Percentiles rank a stretch among this genome's conserved stretches.
Conservation (phyloP, 192 early-diverging fungal genomes). For the Gryganskiella cystojenkinii region DNA sequence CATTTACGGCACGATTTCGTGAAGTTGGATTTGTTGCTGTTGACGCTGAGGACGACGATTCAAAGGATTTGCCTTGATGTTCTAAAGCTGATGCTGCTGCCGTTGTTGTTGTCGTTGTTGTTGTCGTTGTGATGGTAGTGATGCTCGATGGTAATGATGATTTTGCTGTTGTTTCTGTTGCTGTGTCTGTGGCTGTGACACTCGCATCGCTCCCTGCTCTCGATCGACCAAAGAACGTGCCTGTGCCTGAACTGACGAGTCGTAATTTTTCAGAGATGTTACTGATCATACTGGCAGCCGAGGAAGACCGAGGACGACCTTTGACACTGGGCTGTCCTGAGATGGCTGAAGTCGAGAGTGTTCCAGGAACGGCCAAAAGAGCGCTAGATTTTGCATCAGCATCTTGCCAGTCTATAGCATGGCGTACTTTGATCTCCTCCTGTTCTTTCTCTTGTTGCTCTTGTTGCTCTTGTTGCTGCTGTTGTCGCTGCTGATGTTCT, state of each 20-base stretch:
- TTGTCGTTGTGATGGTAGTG: too few species aligned
- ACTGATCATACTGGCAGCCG: conserved; percentile 36
- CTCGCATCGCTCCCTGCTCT: conserved; percentile 40
- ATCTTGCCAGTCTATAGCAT: background rate
- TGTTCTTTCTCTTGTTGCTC: background rate
- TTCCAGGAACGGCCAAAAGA: background rate
- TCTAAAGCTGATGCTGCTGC: too few species aligned
- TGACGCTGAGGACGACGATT: too few species aligned
- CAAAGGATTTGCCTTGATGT: too few species aligned
- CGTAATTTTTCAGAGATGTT: conserved; percentile 40
- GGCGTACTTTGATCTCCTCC: background rate
- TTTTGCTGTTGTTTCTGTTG: background rate
- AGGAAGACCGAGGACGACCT: conserved; percentile 33
- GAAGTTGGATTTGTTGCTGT: too few species aligned
- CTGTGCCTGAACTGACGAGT: background rate
- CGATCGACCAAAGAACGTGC: conserved; percentile 6
- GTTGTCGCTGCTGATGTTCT: background rate
- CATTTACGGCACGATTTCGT: too few species aligned
- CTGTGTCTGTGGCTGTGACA: background rate
- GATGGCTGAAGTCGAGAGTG: background rate
- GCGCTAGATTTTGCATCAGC: background rate
- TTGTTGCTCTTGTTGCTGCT: background rate
- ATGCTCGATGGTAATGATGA: too few species aligned
- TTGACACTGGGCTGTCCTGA: background rate
- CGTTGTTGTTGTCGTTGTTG: too few species aligned